Conservation (phyloP, 768 basidiomycete genomes). For the Serendipita sp. region DNA sequence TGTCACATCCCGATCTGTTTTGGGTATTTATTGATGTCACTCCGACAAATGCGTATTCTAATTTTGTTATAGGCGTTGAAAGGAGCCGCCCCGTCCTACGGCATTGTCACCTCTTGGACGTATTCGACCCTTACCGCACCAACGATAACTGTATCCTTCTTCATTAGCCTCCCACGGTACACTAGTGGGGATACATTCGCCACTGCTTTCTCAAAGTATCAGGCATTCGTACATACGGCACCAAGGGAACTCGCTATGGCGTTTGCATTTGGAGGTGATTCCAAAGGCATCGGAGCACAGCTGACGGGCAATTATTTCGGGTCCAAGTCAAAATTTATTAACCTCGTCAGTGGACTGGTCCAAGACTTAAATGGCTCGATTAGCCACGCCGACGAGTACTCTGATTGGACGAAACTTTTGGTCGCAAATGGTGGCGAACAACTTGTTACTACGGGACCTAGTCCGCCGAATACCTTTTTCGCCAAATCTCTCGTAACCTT, state of each 20-base stretch:
- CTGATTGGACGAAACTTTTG: constrained; percentile 11
- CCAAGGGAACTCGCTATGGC: constrained; percentile 3
- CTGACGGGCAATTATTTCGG: constrained; percentile 7
- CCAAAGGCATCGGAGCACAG: neutral
- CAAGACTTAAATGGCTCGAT: neutral
- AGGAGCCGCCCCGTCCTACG: constrained; percentile 18
- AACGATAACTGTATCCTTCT: constrained; percentile 11
- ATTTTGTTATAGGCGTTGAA: constrained; percentile 13
- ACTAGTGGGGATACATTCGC: constrained; percentile 19
- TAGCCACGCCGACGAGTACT: neutral
- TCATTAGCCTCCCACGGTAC: constrained; percentile 6
- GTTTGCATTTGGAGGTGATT: neutral
- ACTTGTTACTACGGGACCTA: constrained; percentile 10
- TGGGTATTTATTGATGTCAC: constrained; percentile 24
- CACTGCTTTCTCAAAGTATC: constrained; percentile 11
- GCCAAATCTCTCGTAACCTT: too few relatives aligned
- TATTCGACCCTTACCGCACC: constrained; percentile 16
- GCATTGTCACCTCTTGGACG: constrained; percentile 18
- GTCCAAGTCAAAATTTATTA: constrained; percentile 9
- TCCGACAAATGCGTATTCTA: neutral
- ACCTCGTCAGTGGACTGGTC: constrained; percentile 8
- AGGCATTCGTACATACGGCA: too few relatives aligned
- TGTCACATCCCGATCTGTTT: constrained; percentile 32
- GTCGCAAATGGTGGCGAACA: constrained; percentile 9
- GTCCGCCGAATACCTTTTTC: neutral